Base-by-base conservation (phyloP, 768 basidiomycete genomes). In the Lactarius hatsudake region DNA sequence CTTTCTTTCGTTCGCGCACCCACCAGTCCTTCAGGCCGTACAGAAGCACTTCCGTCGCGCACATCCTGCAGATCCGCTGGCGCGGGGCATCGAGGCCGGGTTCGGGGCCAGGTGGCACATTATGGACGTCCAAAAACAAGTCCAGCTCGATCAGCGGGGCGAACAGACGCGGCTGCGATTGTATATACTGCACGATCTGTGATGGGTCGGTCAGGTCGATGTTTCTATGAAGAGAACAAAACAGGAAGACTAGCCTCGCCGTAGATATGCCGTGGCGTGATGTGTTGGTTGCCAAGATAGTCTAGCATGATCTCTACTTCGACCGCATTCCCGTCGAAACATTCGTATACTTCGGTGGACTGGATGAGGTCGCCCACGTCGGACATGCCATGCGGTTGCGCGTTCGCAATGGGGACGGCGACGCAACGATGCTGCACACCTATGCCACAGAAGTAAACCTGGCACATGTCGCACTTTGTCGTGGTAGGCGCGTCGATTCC, bases 271-370 rank as follows among this genome's bases (percentile, higher is more conserved):
- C 82, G 81, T 13, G 92, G 90, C 10, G 83, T 84, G 40, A 91
- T 75, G 64, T 82, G 75, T 66, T 87, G 84, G 18, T 81, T 80
- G 17, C 84, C 83, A 54, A 94, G 76, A 75, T 93, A 93, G 74
- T 94, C 93, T 53, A 94, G 78, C 84, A 94, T 85, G 65, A 91
- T 85, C 40, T 94, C 93, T 34, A 91, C 91, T 75, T 94, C 93
- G 28, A 91, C 83, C 0, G 82, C 84, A 73, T 94, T 94, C 69
- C 82, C 82, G 69, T 87, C 84, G 74, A 94, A 94, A 71, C 85
- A 88, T 36, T 93, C 93, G 68, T 93, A 94, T n/a, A 84, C 75
- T 65, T 90, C 87, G 0, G 85, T 75, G 32, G 88, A 90, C 74
- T 90, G 86, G 48, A 94, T 87, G 59, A 94, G 80, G 74, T 94